Base-by-base conservation (phyloP, 805 yeast genomes). In the Metschnikowia matae region DNA sequence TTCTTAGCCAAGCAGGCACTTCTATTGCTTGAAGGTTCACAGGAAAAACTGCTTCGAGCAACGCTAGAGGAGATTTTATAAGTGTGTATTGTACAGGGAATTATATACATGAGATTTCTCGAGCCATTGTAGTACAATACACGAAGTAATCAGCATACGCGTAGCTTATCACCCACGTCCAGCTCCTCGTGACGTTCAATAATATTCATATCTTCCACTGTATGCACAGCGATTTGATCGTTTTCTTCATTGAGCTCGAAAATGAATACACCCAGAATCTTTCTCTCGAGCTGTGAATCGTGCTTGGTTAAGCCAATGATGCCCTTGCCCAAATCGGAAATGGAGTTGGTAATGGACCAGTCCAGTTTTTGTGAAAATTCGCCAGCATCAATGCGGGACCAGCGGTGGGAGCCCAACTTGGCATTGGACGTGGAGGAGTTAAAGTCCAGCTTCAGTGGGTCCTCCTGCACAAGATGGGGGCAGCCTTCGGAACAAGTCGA, bases 191-290 rank as follows among this genome's bases (percentile, higher is more conserved):
- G 46, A 17, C 50, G 74, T 57, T 83, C 87, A 21, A 80, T 65
- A 40, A 84, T 71, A 52, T 84, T 84, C 49, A 86, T 73, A 57
- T 83, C 78, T 56, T 86, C 92, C 32, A 86, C 74, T 2, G 87
- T 82, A 60, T 85, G 88, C 4, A 82, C 87, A 6, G 72, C 42
- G 33, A 86, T 79, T 52, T 71, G 62, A 50, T 79, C 75, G 60
- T 83, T 82, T n/a, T 70, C 67, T 21, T 74, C 74, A 58, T 76
- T 80, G 50, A 86, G 69, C 59, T 85, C 91, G 60, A 85, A 85
- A 6, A 84, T 73, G 58, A 85, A 85, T 2, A 82, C 63, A 1
- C 91, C 92, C 48, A 69, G 67, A 4, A 73, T 62, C 3, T 75
- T 67, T 39, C 82, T 55, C 52, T 79, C 78, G 35, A 71, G 54